Conservation (phyloP, 179 eudicot genomes). For the Camellia oleifera region DNA sequence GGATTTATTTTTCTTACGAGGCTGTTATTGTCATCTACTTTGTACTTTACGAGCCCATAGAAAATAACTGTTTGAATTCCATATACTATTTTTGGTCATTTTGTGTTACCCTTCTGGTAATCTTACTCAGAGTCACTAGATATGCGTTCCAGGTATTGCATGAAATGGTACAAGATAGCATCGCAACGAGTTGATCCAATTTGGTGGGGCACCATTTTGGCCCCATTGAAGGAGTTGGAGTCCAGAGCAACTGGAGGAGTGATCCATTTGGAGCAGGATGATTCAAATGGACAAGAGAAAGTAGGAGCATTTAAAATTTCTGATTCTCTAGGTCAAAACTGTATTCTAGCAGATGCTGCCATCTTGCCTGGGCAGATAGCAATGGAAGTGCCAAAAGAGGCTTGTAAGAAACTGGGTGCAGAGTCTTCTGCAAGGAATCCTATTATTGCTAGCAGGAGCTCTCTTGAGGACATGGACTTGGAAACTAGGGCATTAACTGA, state of each 20-base stretch:
- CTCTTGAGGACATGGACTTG: constrained; percentile 89
- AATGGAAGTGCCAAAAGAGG: constrained; percentile 17
- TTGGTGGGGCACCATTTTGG: constrained; percentile 90
- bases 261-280: constrained; percentile 28
- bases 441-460: constrained; percentile 39
- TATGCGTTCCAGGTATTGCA: constrained; percentile 65
- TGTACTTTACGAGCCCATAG: no score
- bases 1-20: background rate
- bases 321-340: constrained; percentile 8
- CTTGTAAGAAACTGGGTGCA: constrained; percentile 12
- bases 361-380: constrained; percentile 9
- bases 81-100: no score
- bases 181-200: constrained; percentile 55
- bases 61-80: no score
- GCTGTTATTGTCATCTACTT: background rate
- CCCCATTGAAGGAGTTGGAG: constrained; percentile 78
- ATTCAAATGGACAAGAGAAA: constrained; percentile 16
- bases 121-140: background rate
- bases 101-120: background rate
- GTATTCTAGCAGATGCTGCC: constrained; percentile 1
- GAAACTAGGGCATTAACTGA: constrained; percentile 92
- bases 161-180: constrained; percentile 89
- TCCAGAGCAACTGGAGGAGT: constrained; percentile 58
- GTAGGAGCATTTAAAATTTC: constrained; percentile 11
- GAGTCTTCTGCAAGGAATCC: constrained; percentile 26